A percentile compares a stretch with the other conserved stretches of the same genome.
Evolutionary conservation across 2,329 filamentous ascomycete genomes (phyloP).

Genomic region (Alternaria burnsii): DNA sequence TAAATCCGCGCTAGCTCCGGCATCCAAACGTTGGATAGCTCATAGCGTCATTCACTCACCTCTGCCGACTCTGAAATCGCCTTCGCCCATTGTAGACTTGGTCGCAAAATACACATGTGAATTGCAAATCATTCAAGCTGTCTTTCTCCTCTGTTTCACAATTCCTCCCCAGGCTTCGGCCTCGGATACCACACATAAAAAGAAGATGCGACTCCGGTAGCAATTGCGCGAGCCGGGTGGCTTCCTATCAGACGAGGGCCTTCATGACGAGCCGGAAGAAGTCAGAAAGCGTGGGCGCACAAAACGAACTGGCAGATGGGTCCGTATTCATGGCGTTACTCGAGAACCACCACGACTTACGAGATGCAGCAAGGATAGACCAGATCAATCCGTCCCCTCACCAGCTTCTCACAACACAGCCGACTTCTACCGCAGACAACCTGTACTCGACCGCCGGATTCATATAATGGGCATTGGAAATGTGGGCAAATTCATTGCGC

Average conservation of each 20-base stretch:
- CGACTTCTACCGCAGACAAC: conserved; percentile 45
- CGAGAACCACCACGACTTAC: conserved; percentile 17
- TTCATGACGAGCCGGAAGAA: conserved; percentile 34
- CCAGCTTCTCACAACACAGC: conserved; percentile 22
- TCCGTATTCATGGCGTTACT: conserved; percentile 8
- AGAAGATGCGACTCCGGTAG: conserved; percentile 55
- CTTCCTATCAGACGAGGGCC: conserved; percentile 40
- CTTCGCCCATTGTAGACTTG: background rate
- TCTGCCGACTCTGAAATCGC: background rate
- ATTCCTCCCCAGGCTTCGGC: conserved; percentile 56
- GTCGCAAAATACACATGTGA: conserved; percentile 24
- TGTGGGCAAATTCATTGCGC: conserved; percentile 80
- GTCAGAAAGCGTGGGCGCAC: conserved; percentile 24
- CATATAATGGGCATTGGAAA: conserved; percentile 84
- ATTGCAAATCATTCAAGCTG: conserved; percentile 50
- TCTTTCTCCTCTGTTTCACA: conserved; percentile 51
- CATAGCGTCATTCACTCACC: conserved; percentile 21
- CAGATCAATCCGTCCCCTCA: conserved; percentile 20
- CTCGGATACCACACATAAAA: conserved; percentile 53
- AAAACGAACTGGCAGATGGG: conserved; percentile 24
- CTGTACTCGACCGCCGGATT: conserved; percentile 41
- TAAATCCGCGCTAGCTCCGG: conserved; percentile 29
- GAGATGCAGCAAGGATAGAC: conserved; percentile 17
- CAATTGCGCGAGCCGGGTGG: conserved; percentile 55
- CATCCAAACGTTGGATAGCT: conserved; percentile 7